Percentiles rank a stretch among this genome's conserved stretches.
Conservation (phyloP, 208 protist genomes). For the Leishmania amazonensis region DNA sequence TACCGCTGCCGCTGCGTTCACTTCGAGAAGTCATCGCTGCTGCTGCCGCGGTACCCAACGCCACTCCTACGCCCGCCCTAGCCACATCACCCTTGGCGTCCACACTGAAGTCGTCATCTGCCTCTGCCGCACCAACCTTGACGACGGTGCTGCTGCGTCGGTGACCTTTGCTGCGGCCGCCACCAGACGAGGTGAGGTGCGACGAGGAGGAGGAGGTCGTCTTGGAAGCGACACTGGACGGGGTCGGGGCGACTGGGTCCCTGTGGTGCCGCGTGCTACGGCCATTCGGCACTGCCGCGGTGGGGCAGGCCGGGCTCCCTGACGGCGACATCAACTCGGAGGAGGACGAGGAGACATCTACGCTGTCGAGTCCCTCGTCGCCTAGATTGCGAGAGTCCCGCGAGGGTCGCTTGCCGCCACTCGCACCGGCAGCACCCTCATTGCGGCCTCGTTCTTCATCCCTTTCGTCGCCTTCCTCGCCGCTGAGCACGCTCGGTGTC, state of each 20-base stretch:
- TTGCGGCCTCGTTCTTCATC: not conserved
- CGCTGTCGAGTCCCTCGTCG: constrained; percentile 17
- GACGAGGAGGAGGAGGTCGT: not conserved
- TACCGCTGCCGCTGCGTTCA: constrained; percentile 1
- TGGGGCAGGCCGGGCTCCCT: not conserved
- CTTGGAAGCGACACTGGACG: not conserved
- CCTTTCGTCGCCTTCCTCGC: constrained; percentile 40
- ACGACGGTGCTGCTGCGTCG: constrained; percentile 16
- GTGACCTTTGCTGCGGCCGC: constrained; percentile 4
- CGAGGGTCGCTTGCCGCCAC: not conserved
- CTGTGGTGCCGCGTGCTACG: not conserved
- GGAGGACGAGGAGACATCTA: not conserved
- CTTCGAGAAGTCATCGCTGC: not conserved
- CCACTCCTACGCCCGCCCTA: not conserved
- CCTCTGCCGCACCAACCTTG: constrained; percentile 14
- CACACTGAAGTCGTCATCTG: not conserved
- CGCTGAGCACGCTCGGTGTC: constrained; percentile 62
- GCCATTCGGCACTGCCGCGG: constrained; percentile 5
- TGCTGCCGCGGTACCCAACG: not conserved
- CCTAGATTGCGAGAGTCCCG: constrained; percentile 24
- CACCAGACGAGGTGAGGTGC: not conserved
- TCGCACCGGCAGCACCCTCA: not conserved
- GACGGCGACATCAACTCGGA: not conserved
- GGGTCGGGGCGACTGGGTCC: not conserved
- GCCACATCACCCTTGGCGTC: not conserved